A percentile compares a stretch with the other conserved stretches of the same genome.
Conservation (phyloP, 805 yeast genomes). For the Lipomyces sp. region DNA sequence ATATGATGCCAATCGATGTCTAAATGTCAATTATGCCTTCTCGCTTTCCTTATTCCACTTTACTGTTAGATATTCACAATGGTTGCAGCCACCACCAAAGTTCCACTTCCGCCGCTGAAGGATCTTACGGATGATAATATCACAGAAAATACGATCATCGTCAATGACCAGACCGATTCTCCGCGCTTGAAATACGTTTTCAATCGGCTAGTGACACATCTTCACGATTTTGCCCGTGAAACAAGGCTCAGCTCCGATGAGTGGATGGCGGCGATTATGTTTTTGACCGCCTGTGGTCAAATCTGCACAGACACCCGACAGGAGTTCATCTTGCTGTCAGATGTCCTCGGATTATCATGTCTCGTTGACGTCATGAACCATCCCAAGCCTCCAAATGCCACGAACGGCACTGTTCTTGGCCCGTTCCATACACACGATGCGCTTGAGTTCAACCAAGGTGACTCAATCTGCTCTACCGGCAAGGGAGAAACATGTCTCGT, state of each 20-base stretch:
- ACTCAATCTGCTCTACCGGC: conserved; percentile 38
- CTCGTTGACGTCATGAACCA: conserved; percentile 38
- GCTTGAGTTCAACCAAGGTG: conserved; percentile 36
- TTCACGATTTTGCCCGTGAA: conserved; percentile 42
- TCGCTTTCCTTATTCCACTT: too few species aligned
- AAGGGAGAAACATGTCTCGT: conserved; percentile 38
- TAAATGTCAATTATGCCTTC: too few species aligned
- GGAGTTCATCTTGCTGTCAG: conserved; percentile 40
- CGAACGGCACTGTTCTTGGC: conserved; percentile 40
- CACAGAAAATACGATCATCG: conserved; percentile 26
- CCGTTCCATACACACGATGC: conserved; percentile 41
- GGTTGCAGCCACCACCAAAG: neutral
- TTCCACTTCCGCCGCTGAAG: conserved; percentile 9
- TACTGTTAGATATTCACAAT: too few species aligned
- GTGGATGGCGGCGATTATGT: conserved; percentile 39
- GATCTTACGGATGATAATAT: conserved; percentile 28
- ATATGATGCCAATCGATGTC: too few species aligned
- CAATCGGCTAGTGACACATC: conserved; percentile 36
- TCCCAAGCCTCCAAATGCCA: conserved; percentile 29
- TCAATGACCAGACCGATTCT: conserved; percentile 11
- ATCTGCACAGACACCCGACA: conserved; percentile 37
- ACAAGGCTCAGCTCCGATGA: conserved; percentile 40
- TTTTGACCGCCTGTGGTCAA: conserved; percentile 39
- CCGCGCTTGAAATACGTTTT: conserved; percentile 17
- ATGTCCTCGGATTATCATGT: conserved; percentile 39